Evolutionary conservation across 208 protist genomes (phyloP), one percentile per base, ranked within the genome.

Genomic region (Trypanosoma conorhini): DNA sequence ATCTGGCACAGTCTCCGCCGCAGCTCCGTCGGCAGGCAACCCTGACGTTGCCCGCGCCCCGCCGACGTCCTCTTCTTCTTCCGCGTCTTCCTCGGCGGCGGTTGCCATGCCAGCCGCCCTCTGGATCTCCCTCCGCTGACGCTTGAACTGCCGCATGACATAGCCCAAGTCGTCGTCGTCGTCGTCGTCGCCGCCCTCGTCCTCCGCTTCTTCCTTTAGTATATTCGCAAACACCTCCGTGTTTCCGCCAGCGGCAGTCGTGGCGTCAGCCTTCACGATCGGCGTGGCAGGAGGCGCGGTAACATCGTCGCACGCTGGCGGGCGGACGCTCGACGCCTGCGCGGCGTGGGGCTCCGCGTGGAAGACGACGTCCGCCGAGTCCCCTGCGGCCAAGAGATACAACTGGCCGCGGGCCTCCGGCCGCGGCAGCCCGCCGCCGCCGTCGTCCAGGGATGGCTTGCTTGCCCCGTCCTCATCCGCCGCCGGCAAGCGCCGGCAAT

Each of bases 71-170:
- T 40, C 24, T 66, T 46, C 44, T 38, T 22, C 62, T 51, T n/a
- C 40, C 42, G 3, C 59, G 15, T 13, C 38, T 1, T 61, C 9
- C 24, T 65, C 17, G 66, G 54, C 62, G 15, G 46, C 30, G 1
- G 21, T 62, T 35, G 42, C 61, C 58, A 44, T 62, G 10, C 60
- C 44, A 54, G 66, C 62, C 19, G 31, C 44, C 10, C 67, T 70
- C 42, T 74, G 65, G 22, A 70, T 72, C 31, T 78, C 76, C 26
- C 24, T 60, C 54, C 62, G 51, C 42, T 76, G 77, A 5, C 81
- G 78, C 70, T 89, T 88, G 48, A 94, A 92, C 42, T 94, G 84
- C 5, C 75, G 70, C 79, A 92, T 84, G 5, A 78, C 63, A 48
- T 87, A 81, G 10, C 73, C 59, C 0, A 50, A 64, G 7, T 77